Percentiles rank a stretch among this genome's conserved stretches.
phyloP scores from a whole-genome alignment of 2,329 filamentous ascomycete genomes.

The Hypocreales sp. region DNA sequence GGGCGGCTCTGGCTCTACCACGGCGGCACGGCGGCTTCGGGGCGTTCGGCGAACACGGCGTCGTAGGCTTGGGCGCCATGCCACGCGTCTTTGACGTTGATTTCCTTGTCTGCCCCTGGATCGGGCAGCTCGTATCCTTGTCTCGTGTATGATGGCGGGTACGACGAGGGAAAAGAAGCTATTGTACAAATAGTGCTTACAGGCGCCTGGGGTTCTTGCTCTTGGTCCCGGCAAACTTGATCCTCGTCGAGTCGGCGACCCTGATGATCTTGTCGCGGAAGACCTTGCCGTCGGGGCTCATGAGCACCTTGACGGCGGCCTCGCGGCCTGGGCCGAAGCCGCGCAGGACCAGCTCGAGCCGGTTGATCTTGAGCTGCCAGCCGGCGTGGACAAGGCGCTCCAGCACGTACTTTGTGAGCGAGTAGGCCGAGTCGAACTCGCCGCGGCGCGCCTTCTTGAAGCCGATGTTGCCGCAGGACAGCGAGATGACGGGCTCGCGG shows the following conservation, averaged over 20 bases:
- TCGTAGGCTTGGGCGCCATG: slow-evolving; percentile 3
- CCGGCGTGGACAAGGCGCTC: slow-evolving; percentile 72
- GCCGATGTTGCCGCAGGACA: slow-evolving; percentile 80
- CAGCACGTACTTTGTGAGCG: slow-evolving; percentile 71
- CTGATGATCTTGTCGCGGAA: slow-evolving; percentile 61
- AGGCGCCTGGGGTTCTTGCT: slow-evolving; percentile 74
- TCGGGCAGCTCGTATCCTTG: slow-evolving; percentile 1
- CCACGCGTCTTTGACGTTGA: slow-evolving; percentile 6
- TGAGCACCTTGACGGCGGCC: slow-evolving; percentile 73
- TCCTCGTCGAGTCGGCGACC: slow-evolving; percentile 70
- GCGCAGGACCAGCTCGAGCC: slow-evolving; percentile 65
- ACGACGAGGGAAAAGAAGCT: background rate
- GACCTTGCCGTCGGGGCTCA: slow-evolving; percentile 70
- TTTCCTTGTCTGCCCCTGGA: slow-evolving; percentile 3
- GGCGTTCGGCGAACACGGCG: no score
- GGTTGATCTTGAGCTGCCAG: slow-evolving; percentile 57
- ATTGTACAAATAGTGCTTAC: slow-evolving; percentile 14
- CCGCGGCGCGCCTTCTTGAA: slow-evolving; percentile 71
- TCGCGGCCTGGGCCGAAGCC: slow-evolving; percentile 82
- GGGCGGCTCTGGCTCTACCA: no score
- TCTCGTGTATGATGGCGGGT: no score
- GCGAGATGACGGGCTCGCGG: slow-evolving; percentile 60
- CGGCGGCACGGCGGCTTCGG: no score
- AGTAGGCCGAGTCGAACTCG: slow-evolving; percentile 83
- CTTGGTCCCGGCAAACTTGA: slow-evolving; percentile 93